phyloP scores from a whole-genome alignment of 257 asterid genomes.

The Lithospermum erythrorhizon region DNA sequence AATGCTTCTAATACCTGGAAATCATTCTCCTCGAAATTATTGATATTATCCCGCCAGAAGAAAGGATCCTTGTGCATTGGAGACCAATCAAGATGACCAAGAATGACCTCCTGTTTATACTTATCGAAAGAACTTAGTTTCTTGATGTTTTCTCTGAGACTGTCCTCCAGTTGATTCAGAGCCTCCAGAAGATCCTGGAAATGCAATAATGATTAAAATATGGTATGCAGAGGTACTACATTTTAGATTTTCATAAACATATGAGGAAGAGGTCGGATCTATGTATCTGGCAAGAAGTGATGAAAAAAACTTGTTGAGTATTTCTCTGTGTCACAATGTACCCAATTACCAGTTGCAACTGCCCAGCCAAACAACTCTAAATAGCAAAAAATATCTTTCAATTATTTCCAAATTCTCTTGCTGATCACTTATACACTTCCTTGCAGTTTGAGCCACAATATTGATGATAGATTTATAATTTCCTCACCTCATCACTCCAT shows the following conservation, averaged over 20 bases:
- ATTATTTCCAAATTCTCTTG: no score
- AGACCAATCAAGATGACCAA: slow-evolving; percentile 87
- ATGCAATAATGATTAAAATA: not conserved
- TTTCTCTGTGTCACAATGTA: no score
- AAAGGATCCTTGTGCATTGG: slow-evolving; percentile 84
- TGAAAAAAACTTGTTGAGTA: no score
- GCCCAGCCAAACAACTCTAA: no score
- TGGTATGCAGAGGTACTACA: no score
- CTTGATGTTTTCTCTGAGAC: slow-evolving; percentile 63
- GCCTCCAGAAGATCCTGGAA: slow-evolving; percentile 74
- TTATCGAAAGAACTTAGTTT: slow-evolving; percentile 71
- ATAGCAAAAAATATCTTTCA: no score
- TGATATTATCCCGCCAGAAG: slow-evolving; percentile 74
- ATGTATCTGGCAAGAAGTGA: no score
- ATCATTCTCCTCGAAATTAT: slow-evolving; percentile 64
- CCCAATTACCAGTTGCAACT: no score
- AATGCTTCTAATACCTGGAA: slow-evolving; percentile 49
- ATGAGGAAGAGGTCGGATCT: no score
- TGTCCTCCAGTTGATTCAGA: slow-evolving; percentile 67
- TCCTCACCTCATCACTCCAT: slow-evolving; percentile 87
- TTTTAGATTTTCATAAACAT: no score
- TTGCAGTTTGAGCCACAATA: no score
- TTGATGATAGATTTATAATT: not conserved
- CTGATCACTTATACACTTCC: no score
- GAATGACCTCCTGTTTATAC: slow-evolving; percentile 85